Percentiles rank a stretch among this genome's conserved stretches.
These are phyloP conservation scores for Monilinia laxa DNA, from an alignment of 2,329 filamentous ascomycete species.

Conservation along the genomic window DNA sequence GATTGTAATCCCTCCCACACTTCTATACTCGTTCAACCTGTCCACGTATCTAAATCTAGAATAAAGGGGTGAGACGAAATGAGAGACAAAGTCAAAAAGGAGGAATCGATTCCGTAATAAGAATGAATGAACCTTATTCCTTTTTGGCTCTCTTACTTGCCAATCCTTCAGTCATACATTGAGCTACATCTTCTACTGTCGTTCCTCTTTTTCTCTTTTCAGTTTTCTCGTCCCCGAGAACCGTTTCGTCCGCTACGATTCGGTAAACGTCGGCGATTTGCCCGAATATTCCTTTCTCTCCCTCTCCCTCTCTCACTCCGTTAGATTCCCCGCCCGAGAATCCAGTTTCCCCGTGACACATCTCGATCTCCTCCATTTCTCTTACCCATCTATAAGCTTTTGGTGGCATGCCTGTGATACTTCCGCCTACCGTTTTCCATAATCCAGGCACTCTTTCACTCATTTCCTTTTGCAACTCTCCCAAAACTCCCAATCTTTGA, in stretches of 20 bases:
- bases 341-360: constrained; percentile 66
- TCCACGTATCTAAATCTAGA: neutral
- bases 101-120: neutral
- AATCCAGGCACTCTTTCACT: constrained; percentile 49
- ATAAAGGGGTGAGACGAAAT: constrained; percentile 15
- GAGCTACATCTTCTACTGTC: constrained; percentile 58
- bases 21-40: constrained; percentile 1
- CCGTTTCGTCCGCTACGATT: constrained; percentile 59
- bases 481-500: constrained; percentile 59
- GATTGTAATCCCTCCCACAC: neutral
- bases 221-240: constrained; percentile 58
- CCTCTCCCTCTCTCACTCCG: constrained; percentile 33
- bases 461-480: constrained; percentile 57
- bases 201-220: constrained; percentile 56
- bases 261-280: constrained; percentile 62
- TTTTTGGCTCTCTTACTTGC: constrained; percentile 46
- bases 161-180: constrained; percentile 49
- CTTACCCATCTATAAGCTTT: constrained; percentile 77
- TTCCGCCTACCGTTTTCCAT: constrained; percentile 48
- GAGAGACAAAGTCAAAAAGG: neutral
- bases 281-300: constrained; percentile 50
- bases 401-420: constrained; percentile 60
- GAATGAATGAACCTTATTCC: constrained; percentile 23
- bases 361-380: constrained; percentile 75
- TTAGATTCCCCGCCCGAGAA: constrained; percentile 45